Base-by-base conservation (phyloP, 2,329 filamentous ascomycete species). In the Trichocomaceae sp. region DNA sequence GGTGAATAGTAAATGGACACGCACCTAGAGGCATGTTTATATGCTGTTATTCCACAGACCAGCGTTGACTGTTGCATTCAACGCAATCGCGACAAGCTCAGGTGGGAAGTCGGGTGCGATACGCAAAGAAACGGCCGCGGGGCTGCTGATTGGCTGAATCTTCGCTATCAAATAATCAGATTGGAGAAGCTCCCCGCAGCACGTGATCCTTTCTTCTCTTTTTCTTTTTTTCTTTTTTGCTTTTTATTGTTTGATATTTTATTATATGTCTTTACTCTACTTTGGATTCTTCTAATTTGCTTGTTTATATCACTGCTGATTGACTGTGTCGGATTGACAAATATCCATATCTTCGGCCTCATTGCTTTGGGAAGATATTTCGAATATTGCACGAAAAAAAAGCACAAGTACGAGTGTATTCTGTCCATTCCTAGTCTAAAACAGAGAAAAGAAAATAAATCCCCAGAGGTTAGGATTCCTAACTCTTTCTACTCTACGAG, bases 21-120 rank as follows among this genome's bases (percentile, higher is more conserved):
- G 52, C 56, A 69, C 66, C 66, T 54, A 71, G 56, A 59, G 65
- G 63, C 69, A 71, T 72, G 55, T 54, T 64, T 51, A 49, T 29
- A 35, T 29, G 35, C 20, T 19, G 9, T 22, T 42, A 3, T 17
- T 35, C 19, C 19, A 42, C 39, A 42, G 39, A 20, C 15, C 39
- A 22, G 39, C 39, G 26, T 44, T 31, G 39, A 26, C 22, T 39
- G 45, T 46, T 53, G 15, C 47, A 45, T 9, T 39, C 53, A 42
- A 22, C 23, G 48, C 54, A 47, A 48, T 52, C 47, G 47, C 53
- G 47, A 50, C 31, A 26, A 26, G 23, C 8, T 29, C 2, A 50
- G 29, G 39, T n/a, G 33, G 15, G 29, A 44, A 31, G 22, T 56
- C 33, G 26, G 29, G 37, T 12, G 31, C 31, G 31, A 31, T 19